Evolutionary conservation across 2,329 filamentous ascomycete genomes (phyloP), one percentile per base, ranked within the genome.

Genomic region (Whalleya microplaca): DNA sequence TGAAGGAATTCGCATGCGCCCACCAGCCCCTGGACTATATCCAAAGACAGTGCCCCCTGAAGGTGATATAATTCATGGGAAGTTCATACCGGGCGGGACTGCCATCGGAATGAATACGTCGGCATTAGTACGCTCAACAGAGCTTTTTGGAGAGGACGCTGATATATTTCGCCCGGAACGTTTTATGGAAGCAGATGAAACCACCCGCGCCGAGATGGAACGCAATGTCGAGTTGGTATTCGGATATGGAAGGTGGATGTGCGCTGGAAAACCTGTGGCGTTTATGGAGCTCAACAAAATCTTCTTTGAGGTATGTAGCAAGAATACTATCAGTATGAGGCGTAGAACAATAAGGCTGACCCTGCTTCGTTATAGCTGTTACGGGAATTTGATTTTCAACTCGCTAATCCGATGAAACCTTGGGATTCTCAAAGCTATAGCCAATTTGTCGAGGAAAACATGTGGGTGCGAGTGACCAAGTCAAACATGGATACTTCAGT

Each of bases 131-230:
- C 65, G 67, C 4, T 66, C 72, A n/a, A 69, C 69, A 41, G 44
- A 58, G 1, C 49, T 72, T 20, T 72, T 73, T 47, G 75, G 76
- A 16, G 57, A 64, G 12, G 74, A 79, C 53, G 71, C 73, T 1
- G 67, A 74, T 12, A 41, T 74, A 1, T 82, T 76, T 63, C 69
- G 75, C 9, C 79, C 78, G 0, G 77, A 78, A 41, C 67, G 79
- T 23, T 80, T 76, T 72, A 56, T 80, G 8, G 70, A 77, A 55
- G 67, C 63, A 1, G 69, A 74, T 10, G 56, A 54, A 2, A 67
- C 61, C 2, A 66, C 70, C 10, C 65, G 69, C 16, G 62, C 62
- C 2, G 66, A 68, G 27, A 74, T 75, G 66, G 63, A 73, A 51
- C 65, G 67, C 4, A 73, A 69, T 1, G 56, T 74, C 21, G 76